A percentile compares a stretch with the other conserved stretches of the same genome.
Conservation (phyloP, 768 basidiomycete genomes). For the Macrolepiota albuminosa region DNA sequence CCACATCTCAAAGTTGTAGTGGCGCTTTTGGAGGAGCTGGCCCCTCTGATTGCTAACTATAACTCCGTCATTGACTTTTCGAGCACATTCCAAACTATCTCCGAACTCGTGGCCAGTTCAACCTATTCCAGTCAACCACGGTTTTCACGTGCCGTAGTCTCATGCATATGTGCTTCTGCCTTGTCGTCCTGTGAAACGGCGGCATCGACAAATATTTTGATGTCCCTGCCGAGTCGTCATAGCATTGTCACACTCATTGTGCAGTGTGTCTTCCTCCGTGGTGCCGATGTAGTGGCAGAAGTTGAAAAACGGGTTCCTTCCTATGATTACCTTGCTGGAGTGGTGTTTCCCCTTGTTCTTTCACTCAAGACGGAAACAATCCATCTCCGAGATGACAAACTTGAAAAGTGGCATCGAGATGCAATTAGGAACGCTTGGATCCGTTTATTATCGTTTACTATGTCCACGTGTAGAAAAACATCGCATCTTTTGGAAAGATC, state of each 20-base stretch:
- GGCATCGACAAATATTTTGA: conserved; percentile 34
- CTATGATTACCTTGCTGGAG: conserved; percentile 55
- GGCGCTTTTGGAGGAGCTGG: conserved; percentile 48
- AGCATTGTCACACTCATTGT: conserved; percentile 36
- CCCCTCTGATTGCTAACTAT: conserved; percentile 50
- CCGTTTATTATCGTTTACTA: conserved; percentile 54
- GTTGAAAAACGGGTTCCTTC: conserved; percentile 53
- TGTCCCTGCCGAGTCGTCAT: conserved; percentile 34
- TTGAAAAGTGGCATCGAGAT: conserved; percentile 43
- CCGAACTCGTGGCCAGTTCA: conserved; percentile 38
- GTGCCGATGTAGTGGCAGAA: conserved; percentile 48
- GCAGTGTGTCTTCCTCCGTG: conserved; percentile 43
- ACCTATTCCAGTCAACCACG: conserved; percentile 45
- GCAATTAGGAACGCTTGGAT: conserved; percentile 51
- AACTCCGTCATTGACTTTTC: conserved; percentile 51
- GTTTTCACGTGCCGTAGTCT: conserved; percentile 45
- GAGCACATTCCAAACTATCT: conserved; percentile 48
- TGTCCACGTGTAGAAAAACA: conserved; percentile 44
- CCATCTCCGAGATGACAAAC: conserved; percentile 33
- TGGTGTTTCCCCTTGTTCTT: conserved; percentile 60
- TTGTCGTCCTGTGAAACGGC: conserved; percentile 44
- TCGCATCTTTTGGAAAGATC: conserved; percentile 31
- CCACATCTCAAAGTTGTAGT: conserved; percentile 45
- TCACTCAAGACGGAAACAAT: conserved; percentile 47
- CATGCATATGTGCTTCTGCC: conserved; percentile 40